Conservation (phyloP, 2,329 filamentous ascomycete genomes). For the Colletotrichum graminicola region DNA sequence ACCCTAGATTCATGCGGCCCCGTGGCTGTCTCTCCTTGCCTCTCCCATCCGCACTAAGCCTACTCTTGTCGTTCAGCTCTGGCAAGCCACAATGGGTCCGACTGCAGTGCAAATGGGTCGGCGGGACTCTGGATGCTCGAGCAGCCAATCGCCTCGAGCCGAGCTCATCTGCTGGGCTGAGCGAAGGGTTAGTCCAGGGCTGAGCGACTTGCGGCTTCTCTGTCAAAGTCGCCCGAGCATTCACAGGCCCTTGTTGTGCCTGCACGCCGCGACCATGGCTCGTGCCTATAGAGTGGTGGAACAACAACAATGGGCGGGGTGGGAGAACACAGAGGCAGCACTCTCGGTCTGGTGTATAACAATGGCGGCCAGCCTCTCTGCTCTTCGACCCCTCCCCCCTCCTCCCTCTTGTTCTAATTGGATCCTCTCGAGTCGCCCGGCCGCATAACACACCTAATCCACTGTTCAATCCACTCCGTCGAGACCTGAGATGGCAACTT, state of each 20-base stretch:
- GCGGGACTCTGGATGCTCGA: constrained; percentile 29
- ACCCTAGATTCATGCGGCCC: not conserved
- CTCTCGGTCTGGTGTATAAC: constrained; percentile 23
- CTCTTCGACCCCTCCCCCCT: not conserved
- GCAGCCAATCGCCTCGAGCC: constrained; percentile 43
- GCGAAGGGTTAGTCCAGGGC: constrained; percentile 45
- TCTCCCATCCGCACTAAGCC: constrained; percentile 21
- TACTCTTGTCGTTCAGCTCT: constrained; percentile 51
- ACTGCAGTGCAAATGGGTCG: constrained; percentile 45
- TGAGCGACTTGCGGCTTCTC: constrained; percentile 37
- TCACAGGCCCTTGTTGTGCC: constrained; percentile 19
- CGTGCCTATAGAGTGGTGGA: constrained; percentile 15
- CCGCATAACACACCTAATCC: not conserved
- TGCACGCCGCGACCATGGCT: constrained; percentile 2
- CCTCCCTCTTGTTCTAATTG: constrained; percentile 10
- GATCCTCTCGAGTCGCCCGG: constrained; percentile 6
- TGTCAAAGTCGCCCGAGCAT: constrained; percentile 21
- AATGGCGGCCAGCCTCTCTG: constrained; percentile 18
- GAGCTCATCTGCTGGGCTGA: constrained; percentile 46
- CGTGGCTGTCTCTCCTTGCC: constrained; percentile 13
- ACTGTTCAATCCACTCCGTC: not conserved
- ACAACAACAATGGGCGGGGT: constrained; percentile 16
- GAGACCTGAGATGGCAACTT: constrained; percentile 44
- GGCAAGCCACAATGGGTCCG: constrained; percentile 49
- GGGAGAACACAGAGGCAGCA: constrained; percentile 10